A percentile compares a stretch with the other conserved stretches of the same genome.
These are phyloP conservation scores for Primulina huaijiensis DNA, from an alignment of 257 asterid species.

Conservation along the genomic window DNA sequence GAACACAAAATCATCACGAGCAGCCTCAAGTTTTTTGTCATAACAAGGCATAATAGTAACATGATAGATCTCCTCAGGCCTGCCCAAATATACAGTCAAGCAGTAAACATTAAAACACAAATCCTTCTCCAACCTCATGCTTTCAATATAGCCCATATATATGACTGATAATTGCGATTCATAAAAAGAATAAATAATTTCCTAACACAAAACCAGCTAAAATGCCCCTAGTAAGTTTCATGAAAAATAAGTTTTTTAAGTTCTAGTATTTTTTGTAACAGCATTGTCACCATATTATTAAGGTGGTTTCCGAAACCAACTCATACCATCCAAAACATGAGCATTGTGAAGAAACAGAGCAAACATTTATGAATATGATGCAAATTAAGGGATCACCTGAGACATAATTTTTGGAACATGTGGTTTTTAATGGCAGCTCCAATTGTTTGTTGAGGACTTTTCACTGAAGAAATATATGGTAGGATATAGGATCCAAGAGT, in stretches of 20 bases:
- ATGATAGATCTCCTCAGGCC: conserved; percentile 90
- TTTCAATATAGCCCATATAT: conserved; percentile 4
- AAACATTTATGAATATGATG: conserved; percentile 1
- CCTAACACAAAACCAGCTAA: conserved; percentile 8
- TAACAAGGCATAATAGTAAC: conserved; percentile 99
- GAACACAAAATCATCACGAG: conserved; percentile 85
- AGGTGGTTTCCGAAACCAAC: neutral
- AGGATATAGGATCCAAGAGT: conserved; percentile 89
- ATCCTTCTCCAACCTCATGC: conserved; percentile 8
- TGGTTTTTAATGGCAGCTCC: conserved; percentile 79
- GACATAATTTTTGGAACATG: conserved; percentile 48
- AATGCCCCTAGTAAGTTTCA: neutral
- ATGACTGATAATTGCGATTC: neutral
- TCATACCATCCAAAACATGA: conserved; percentile 12
- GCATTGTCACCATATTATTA: neutral
- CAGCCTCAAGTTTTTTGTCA: conserved; percentile 97
- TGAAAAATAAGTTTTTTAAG: neutral
- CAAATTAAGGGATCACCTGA: conserved; percentile 48
- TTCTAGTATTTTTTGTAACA: conserved; percentile 16
- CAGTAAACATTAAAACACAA: conserved; percentile 25
- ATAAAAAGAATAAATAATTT: neutral
- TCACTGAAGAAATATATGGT: conserved; percentile 91
- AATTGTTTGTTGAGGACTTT: conserved; percentile 95
- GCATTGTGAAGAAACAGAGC: neutral
- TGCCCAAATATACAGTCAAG: conserved; percentile 32